Evolutionary conservation across 1,139 yeast genomes (phyloP).

Genomic region (Magnusiomyces tetraspermus): DNA sequence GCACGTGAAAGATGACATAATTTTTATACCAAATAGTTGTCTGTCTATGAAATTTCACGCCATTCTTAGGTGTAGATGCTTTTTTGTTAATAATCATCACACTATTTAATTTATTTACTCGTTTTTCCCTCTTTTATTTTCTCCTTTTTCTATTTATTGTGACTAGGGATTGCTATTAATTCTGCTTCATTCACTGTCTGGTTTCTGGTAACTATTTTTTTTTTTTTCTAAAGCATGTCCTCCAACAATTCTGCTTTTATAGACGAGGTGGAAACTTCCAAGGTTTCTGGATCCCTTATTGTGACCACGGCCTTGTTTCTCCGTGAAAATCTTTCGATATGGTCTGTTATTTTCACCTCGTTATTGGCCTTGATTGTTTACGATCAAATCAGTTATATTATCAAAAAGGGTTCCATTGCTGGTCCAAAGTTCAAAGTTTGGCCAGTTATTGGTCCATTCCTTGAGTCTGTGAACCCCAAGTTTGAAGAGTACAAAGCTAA

Average conservation of each 20-base stretch:
- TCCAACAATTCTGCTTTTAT: background rate
- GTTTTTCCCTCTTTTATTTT: conserved; percentile 2
- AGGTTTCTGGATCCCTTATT: conserved; percentile 8
- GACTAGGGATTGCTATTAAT: too few relatives aligned
- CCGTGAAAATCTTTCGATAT: conserved; percentile 18
- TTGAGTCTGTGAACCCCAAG: conserved; percentile 93
- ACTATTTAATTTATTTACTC: too few relatives aligned
- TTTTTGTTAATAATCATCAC: too few relatives aligned
- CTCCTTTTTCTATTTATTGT: too few relatives aligned
- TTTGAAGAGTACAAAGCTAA: conserved; percentile 87
- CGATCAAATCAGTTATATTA: conserved; percentile 73
- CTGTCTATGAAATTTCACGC: too few relatives aligned
- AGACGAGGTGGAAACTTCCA: background rate
- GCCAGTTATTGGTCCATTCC: conserved; percentile 94
- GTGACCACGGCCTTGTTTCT: conserved; percentile 7
- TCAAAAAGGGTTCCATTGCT: conserved; percentile 75
- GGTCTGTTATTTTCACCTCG: conserved; percentile 44
- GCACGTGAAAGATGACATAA: too few relatives aligned
- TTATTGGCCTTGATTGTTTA: conserved; percentile 49
- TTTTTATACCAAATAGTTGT: too few relatives aligned
- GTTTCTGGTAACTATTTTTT: background rate
- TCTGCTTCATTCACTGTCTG: too few relatives aligned
- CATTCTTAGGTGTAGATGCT: too few relatives aligned
- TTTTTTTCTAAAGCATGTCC: background rate
- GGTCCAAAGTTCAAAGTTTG: conserved; percentile 82